Conservation (phyloP, 371 early-diverging fungal species). For the Catenaria anguillulae region DNA sequence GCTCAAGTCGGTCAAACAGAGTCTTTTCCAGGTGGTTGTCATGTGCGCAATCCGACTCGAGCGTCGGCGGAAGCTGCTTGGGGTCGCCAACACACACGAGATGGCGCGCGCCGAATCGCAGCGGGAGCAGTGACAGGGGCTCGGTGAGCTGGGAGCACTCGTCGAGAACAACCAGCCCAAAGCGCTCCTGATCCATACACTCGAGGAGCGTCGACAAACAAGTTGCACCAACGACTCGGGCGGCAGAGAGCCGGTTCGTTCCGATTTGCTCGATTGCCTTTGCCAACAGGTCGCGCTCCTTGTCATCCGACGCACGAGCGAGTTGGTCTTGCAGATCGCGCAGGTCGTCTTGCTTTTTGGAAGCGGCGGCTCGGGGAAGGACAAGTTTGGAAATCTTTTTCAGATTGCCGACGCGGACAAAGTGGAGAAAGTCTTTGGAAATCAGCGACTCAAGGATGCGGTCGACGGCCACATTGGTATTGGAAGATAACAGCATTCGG, state of each 20-base stretch:
- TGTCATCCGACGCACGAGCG: conserved; percentile 44
- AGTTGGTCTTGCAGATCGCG: conserved; percentile 50
- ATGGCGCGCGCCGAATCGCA: conserved; percentile 44
- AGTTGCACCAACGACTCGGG: conserved; percentile 61
- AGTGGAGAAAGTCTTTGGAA: conserved; percentile 52
- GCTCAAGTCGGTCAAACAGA: conserved; percentile 63
- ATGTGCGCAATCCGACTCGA: conserved; percentile 26
- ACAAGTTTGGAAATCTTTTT: conserved; percentile 58
- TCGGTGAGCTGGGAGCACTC: conserved; percentile 80
- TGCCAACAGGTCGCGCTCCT: conserved; percentile 37
- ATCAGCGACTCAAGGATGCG: conserved; percentile 54
- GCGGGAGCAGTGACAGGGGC: conserved; percentile 69
- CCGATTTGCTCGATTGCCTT: conserved; percentile 48
- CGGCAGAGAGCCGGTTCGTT: conserved; percentile 24
- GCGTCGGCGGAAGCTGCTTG: conserved; percentile 71
- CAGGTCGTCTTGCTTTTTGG: conserved; percentile 16
- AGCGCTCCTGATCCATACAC: conserved; percentile 33
- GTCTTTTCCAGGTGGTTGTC: conserved; percentile 63
- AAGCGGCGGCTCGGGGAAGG: conserved; percentile 47
- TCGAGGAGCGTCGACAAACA: conserved; percentile 64
- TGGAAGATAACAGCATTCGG: conserved; percentile 37
- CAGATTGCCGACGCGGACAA: conserved; percentile 73
- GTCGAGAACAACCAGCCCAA: conserved; percentile 68
- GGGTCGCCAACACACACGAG: conserved; percentile 88
- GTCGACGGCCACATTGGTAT: conserved; percentile 83